phyloP scores from a whole-genome alignment of 202 grass and related monocot species.

The Digitaria exilis region DNA sequence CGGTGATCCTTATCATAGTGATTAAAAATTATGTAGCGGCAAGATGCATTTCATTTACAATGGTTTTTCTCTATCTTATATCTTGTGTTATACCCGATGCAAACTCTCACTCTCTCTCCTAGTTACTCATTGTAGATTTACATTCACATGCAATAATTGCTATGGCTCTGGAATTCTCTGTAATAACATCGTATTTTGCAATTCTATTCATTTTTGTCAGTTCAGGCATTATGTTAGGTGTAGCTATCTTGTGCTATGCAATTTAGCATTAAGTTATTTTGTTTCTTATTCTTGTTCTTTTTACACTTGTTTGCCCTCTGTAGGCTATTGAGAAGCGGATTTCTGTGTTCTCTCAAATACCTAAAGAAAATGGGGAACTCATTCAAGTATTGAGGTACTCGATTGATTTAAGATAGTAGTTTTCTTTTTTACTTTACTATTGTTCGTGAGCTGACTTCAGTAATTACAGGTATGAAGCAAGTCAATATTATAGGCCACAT shows the following conservation, averaged over 20 bases:
- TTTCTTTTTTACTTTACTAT: conserved; percentile 26
- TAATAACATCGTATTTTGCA: not conserved
- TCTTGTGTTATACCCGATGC: not conserved
- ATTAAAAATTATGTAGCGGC: not conserved
- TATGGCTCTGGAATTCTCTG: not conserved
- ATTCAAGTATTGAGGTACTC: conserved; percentile 84
- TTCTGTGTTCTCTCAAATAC: conserved; percentile 92
- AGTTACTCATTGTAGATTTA: not conserved
- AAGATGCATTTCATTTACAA: not conserved
- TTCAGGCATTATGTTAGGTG: not conserved
- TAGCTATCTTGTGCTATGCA: not conserved
- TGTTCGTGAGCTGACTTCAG: conserved; percentile 32
- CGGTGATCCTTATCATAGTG: not conserved
- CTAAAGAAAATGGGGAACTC: conserved; percentile 87
- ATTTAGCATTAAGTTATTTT: not conserved
- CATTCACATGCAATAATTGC: not conserved
- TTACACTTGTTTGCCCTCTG: conserved; percentile 25
- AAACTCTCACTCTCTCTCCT: too few species aligned
- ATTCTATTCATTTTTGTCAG: conserved; percentile 10
- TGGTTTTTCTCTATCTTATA: not conserved
- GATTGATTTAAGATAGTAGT: not conserved
- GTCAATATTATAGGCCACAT: conserved; percentile 80
- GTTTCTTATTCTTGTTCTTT: conserved; percentile 6
- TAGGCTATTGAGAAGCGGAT: conserved; percentile 92
- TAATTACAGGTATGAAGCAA: conserved; percentile 77